Evolutionary conservation across 331 rosid species (phyloP), one percentile per base, ranked within the genome.

Genomic region (Quercus phellos): DNA sequence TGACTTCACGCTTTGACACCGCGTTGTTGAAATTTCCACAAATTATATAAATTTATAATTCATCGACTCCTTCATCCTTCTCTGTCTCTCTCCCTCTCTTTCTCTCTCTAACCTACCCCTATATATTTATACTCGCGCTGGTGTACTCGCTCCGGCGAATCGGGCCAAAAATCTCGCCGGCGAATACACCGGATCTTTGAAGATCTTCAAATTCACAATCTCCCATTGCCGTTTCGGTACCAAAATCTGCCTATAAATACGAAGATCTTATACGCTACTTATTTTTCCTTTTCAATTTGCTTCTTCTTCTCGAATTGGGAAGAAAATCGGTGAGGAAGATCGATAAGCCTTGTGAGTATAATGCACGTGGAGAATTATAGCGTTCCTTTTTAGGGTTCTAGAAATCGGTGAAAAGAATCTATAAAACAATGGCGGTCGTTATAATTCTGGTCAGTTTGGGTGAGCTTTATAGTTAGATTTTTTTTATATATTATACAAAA

Each of bases 61-160:
- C 53, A 46, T 46, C 53, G 4, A 46, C 16, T 12, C 4, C 1
- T 46, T 12, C 16, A 9, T 12, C 16, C 53, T 46, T 46, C 16
- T 46, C 53, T 46, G 16, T 46, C 53, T 51, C 42, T 50, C 24
- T 2, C 75, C 78, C 32, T 16, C 35, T 1, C 53, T 19, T 70
- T 42, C 70, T 27, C 70, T 0, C 70, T 1, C 11, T 38, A 38
- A 38, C 46, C 27, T 3, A n/a, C 29, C 4, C 43, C 74, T 69
- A 32, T 63, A 32, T 76, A 72, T 30, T 73, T 56, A 17, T 5
- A 5, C 76, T 24, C 30, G 27, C 77, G 55, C 72, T 74, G 38
- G 6, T 34, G 16, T 32, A 30, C 56, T 77, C 85, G 77, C 90
- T 6, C 73, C 77, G 83, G 83, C 85, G 69, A 73, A 12, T 53